Evolutionary conservation across 495 filamentous ascomycete species (phyloP), one percentile per base, ranked within the genome.

Genomic region (Entonaema liquescens): DNA sequence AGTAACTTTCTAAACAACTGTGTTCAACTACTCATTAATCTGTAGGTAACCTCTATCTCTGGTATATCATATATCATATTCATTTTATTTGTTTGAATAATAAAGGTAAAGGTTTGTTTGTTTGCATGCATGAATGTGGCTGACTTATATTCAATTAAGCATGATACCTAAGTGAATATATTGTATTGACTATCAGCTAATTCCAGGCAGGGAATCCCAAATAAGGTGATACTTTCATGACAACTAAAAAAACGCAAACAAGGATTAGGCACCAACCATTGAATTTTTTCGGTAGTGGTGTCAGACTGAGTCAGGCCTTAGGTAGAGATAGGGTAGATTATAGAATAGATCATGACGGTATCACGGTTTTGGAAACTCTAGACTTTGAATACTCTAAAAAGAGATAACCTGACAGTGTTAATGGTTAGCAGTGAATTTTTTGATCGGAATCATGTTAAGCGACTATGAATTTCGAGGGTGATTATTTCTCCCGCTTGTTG

Each of bases 281-380:
- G 23, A 40, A 29, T 59, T 17, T 52, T 25, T n/a, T 15, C 17
- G 9, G 23, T n/a, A 50, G 21, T n/a, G 58, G 21, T 50, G 29
- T 47, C 33, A 25, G 44, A 63, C 33, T 69, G 58, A 63, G 53
- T 44, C 53, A 53, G 33, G 53, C 61, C 47, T 59, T 59, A 23
- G 8, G 38, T 25, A 15, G 31, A 42, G 23, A 42, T 8, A 28
- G 36, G 15, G 6, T 38, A 38, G 38, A 35, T 35, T n/a, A n/a
- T n/a, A n/a, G 15, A 4, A n/a, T 40, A 40, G 36, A 47, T 12
- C 8, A 47, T 23, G 42, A 47, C 42, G 42, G 19, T 47, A 47
- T 47, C 42, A 47, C 3, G 42, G 42, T 47, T 47, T 61, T n/a
- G 13, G 19, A 9, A 47, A 25, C 36, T 44, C 49, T 38, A 42